Conservation (phyloP, 495 filamentous ascomycete genomes). For the Hypoxylon trugodes region DNA sequence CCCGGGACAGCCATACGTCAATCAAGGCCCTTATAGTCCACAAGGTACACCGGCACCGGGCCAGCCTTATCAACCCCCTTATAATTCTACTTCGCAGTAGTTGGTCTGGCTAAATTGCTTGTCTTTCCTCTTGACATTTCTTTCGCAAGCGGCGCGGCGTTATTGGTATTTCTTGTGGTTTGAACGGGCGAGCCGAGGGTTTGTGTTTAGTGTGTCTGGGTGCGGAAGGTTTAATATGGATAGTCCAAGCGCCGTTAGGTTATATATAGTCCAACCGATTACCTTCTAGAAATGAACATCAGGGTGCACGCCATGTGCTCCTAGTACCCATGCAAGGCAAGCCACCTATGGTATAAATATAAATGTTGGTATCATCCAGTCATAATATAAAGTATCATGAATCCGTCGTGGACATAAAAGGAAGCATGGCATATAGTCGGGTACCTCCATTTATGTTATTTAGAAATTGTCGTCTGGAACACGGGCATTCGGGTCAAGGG, state of each 20-base stretch:
- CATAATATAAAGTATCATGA: no score
- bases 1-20: constrained; percentile 31
- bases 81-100: constrained; percentile 8
- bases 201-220: not conserved
- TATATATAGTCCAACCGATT: not conserved
- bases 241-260: not conserved
- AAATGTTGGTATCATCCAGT: no score
- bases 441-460: not conserved
- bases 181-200: not conserved
- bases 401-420: no score
- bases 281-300: no score
- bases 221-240: not conserved
- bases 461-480: not conserved
- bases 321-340: no score
- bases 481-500: constrained; percentile 10
- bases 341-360: no score
- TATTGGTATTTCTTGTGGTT: constrained; percentile 1
- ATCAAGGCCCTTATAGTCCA: no score
- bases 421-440: not conserved
- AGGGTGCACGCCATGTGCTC: no score
- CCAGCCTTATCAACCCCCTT: constrained; percentile 19
- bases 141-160: constrained; percentile 14
- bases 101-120: not conserved
- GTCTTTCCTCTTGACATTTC: not conserved
- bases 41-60: constrained; percentile 23